Conservation (phyloP, 139 green algal genomes). For the Haematococcus lacustris region DNA sequence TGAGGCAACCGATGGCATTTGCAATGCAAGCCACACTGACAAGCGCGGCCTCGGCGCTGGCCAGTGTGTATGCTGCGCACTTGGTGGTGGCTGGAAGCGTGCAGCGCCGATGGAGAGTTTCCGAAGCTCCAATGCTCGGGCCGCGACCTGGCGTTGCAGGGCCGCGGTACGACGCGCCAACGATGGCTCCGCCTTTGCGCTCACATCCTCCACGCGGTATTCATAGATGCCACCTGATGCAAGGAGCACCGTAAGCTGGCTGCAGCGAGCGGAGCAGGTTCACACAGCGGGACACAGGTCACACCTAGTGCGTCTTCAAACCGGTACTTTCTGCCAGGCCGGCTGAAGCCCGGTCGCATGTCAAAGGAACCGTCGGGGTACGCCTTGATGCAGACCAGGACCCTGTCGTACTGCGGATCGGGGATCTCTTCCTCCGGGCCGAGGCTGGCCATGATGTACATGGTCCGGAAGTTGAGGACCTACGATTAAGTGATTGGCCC, state of each 20-base stretch:
- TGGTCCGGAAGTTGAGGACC: constrained; percentile 50
- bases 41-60: no score
- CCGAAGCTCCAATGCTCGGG: neutral
- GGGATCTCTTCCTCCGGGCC: constrained; percentile 17
- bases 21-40: no score
- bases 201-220: constrained; percentile 45
- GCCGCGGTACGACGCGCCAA: constrained; percentile 27
- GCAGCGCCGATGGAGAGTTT: neutral
- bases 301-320: constrained; percentile 52
- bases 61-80: no score
- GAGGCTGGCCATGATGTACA: constrained; percentile 60
- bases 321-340: constrained; percentile 28
- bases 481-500: no score
- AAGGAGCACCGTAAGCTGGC: no score
- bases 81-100: neutral
- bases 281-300: neutral
- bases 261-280: no score
- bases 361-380: constrained; percentile 53
- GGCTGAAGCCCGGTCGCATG: constrained; percentile 54
- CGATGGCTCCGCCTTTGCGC: constrained; percentile 14
- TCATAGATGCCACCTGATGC: constrained; percentile 47
- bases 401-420: constrained; percentile 14
- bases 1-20: no score
- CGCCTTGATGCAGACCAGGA: constrained; percentile 40
- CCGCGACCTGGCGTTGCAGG: constrained; percentile 10